Base-by-base conservation (phyloP, 768 basidiomycete species). In the Lanmaoa pseudosensibilis region DNA sequence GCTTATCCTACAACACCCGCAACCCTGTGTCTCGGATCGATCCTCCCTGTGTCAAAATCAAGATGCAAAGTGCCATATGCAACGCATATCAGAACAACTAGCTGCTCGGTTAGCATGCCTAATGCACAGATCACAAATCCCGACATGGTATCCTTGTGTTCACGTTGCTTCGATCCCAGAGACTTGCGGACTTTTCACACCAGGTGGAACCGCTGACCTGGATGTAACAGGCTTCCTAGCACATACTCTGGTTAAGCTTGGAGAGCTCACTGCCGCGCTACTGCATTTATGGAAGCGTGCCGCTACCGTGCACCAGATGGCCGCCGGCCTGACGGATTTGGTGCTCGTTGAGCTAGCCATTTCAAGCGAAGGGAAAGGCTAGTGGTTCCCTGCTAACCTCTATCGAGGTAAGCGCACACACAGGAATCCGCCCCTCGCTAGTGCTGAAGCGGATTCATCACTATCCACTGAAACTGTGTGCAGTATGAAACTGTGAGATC, bases 281-380 rank as follows among this genome's bases (percentile, higher is more conserved):
- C n/a, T n/a, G n/a, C n/a, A n/a, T n/a, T n/a, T n/a, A n/a, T n/a
- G n/a, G n/a, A n/a, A n/a, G n/a, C n/a, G n/a, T n/a, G n/a, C n/a
- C n/a, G 71, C 68, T 8, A 64, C 71, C 25, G 78, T 76, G 9
- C 76, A 79, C 33, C 77, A 78, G 59, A 62, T 78, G 47, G 54
- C 62, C 32, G 58, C 55, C 43, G 69, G 67, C 46, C 55, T 68
- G 34, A 70, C 69, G n/a, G 73, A 78, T 57, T 69, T 76, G 49
- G 75, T 75, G 63, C 60, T 76, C 51, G 71, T 71, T 13, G n/a
- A n/a, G n/a, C n/a, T n/a, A 34, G 76, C 75, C 21, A 61, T 60
- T 70, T 75, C 56, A 48, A 59, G 18, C 51, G n/a, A n/a, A n/a
- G n/a, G n/a, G n/a, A 23, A 65, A 73, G 50, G 64, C 72, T 16